Base-by-base conservation (phyloP, 192 early-diverging fungal genomes). In the Kickxella alabastrina region DNA sequence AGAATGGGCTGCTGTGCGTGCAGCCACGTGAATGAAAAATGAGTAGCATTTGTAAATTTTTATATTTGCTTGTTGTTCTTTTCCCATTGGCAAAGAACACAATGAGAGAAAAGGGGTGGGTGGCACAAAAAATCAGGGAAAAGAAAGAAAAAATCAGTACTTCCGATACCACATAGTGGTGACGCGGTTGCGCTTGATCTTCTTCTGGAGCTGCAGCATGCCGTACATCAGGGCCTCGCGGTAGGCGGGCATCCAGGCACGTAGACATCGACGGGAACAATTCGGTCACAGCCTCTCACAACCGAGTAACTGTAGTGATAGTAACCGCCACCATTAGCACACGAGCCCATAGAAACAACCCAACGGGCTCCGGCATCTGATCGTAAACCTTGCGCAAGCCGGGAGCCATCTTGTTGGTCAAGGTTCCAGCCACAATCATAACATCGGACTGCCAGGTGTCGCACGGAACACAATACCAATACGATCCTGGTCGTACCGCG, bases 331-430 rank as follows among this genome's bases (percentile, higher is more conserved):
- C 92, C 92, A 69, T 95, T 95, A 27, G 95, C 92, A 52, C 87
- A 98, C 46, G 86, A 89, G 32, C 95, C 95, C 95, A 98, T 98
- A n/a, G 92, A 95, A 48, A 98, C 92, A 15, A 98, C 95, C 95
- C 95, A 98, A 45, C 93, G 87, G 95, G 95, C 70, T 95, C 92
- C 25, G 95, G 93, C 91, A 98, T 95, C 81, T 78, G 75, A 32
- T 73, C 77, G 43, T 86, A 87, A 54, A 88, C 83, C 67, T 86
- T 86, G 48, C 86, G 76, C 61, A 85, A 63, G 12, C 86, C 90
- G 31, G 93, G 91, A 4, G 95, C 95, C 95, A 98, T 98, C 73
- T 98, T 98, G 85, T 98, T 98, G 48, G 93, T 95, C 68, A 98
- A 78, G 18, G 95, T 98, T 35, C 95, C 95, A 9, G 95, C 95